Evolutionary conservation across 306 rosid species (phyloP), one percentile per base, ranked within the genome.

Genomic region (Malus orientalis): DNA sequence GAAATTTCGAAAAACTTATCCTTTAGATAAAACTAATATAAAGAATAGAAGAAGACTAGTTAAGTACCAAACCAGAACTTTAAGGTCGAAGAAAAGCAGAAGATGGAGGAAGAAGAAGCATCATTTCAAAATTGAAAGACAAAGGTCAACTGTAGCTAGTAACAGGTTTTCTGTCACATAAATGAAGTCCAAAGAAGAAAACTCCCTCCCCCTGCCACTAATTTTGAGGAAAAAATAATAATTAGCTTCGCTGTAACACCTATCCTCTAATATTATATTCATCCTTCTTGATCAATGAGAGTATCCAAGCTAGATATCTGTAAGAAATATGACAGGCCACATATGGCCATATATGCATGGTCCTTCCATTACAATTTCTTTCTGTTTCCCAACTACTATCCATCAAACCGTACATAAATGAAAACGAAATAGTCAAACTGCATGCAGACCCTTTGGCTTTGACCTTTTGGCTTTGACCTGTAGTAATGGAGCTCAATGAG

Each of bases 321-420:
- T n/a, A 22, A n/a, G 67, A 61, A 36, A 74, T 10, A 4, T 8
- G 38, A 27, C 9, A 13, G 64, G 64, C 29, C 61, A 36, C 16
- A 23, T 27, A 59, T 42, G 69, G 63, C 14, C 60, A 23, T 23
- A 23, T 27, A 60, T 60, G 69, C 76, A 59, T 73, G 29, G 19
- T 61, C 36, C 44, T 80, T 20, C 23, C 51, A 25, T 18, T 23
- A 18, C 73, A 13, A 9, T 66, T 29, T 20, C 36, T n/a, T 54
- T 59, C 75, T 19, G 75, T 32, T 80, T 66, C 38, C 67, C 83
- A 68, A 68, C 75, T 1, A 53, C 79, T 58, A 59, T 63, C 78
- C 15, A 42, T 49, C 78, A 49, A 57, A 57, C 3, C 61, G 62
- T 57, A 13, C 64, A 36, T 67, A 33, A 53, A 49, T 64, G 32